phyloP scores from a whole-genome alignment of 2,329 filamentous ascomycete species.

The Colletotrichum sidae region DNA sequence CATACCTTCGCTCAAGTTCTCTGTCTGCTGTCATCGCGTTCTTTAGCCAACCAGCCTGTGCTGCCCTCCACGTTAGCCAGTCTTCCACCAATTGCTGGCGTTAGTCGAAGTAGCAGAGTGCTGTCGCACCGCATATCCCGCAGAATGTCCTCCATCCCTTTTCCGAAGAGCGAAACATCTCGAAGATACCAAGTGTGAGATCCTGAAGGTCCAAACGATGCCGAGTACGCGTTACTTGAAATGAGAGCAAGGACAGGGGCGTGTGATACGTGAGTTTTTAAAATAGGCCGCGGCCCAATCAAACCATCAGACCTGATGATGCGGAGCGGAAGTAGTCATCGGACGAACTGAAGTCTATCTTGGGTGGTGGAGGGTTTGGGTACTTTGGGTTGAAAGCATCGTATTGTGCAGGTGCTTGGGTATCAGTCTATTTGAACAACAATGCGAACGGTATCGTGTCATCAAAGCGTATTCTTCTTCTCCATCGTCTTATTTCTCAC shows the following conservation, averaged over 20 bases:
- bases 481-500: constrained; percentile 43
- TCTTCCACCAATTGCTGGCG: constrained; percentile 53
- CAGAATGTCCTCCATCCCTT: constrained; percentile 49
- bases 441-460: background rate
- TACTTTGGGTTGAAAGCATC: no score
- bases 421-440: constrained; percentile 1
- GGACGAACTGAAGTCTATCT: no score
- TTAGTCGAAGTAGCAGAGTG: constrained; percentile 47
- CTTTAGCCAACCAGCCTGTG: constrained; percentile 46
- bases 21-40: constrained; percentile 44
- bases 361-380: no score
- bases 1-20: constrained; percentile 50
- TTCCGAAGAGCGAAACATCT: constrained; percentile 39
- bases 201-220: constrained; percentile 36
- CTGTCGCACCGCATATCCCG: constrained; percentile 57
- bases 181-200: constrained; percentile 56
- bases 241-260: no score
- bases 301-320: background rate
- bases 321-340: background rate
- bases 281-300: no score
- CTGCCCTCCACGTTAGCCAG: constrained; percentile 60
- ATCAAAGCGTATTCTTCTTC: constrained; percentile 10
- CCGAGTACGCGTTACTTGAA: no score
- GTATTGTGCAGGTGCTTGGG: constrained; percentile 13
- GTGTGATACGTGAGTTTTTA: no score